These are phyloP conservation scores for Dalbergia oliveri DNA, from an alignment of 306 rosid genomes.

Conservation along the genomic window DNA sequence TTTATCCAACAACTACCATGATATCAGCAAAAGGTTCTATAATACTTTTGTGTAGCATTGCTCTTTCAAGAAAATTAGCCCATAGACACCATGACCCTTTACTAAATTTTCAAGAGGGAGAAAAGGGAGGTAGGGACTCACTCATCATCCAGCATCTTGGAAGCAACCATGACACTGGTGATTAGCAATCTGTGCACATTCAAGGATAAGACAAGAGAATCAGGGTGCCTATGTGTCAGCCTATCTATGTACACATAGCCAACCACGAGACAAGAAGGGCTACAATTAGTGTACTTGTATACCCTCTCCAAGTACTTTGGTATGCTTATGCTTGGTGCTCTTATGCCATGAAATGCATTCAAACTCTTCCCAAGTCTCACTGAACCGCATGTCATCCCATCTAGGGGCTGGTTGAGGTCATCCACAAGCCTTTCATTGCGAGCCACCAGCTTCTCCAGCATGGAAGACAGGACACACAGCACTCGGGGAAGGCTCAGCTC, in stretches of 20 bases:
- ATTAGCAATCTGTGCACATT: conserved; percentile 85
- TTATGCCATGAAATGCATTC: conserved; percentile 78
- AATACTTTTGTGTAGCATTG: too few species aligned
- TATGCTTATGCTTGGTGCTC: conserved; percentile 86
- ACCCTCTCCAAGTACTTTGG: conserved; percentile 93
- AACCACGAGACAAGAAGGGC: conserved; percentile 95
- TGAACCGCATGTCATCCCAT: conserved; percentile 48
- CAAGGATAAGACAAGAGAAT: conserved; percentile 82
- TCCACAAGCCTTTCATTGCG: conserved; percentile 69
- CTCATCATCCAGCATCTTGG: conserved; percentile 96
- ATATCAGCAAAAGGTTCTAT: too few species aligned
- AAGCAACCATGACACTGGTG: conserved; percentile 86
- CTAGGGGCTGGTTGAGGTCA: conserved; percentile 49
- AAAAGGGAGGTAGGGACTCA: conserved; percentile 54
- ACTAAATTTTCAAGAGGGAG: not conserved
- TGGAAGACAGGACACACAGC: conserved; percentile 69
- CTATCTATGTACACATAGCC: conserved; percentile 89
- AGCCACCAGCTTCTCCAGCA: conserved; percentile 70
- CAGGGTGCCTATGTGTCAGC: conserved; percentile 76
- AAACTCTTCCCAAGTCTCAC: conserved; percentile 63
- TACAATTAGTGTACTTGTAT: conserved; percentile 85
- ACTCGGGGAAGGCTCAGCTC: conserved; percentile 75
- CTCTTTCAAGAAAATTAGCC: conserved; percentile 2
- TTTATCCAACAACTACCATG: not conserved
- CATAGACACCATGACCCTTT: not conserved